A percentile compares a stretch with the other conserved stretches of the same genome.
Conservation (phyloP, 2,329 filamentous ascomycete species). For the Lasiodiplodia sp. region DNA sequence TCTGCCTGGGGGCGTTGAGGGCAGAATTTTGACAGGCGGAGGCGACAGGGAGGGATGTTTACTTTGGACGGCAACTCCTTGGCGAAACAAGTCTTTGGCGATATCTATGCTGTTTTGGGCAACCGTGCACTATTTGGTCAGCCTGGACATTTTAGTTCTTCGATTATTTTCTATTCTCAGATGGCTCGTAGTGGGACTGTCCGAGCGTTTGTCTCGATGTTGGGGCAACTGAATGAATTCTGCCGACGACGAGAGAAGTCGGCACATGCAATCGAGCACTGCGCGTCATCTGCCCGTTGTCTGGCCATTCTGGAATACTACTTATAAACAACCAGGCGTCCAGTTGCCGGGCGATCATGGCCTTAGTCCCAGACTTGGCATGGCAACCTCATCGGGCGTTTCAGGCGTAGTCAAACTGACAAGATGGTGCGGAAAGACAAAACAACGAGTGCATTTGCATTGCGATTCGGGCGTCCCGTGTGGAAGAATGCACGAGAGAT, state of each 20-base stretch:
- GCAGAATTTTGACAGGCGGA: background rate
- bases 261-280: background rate
- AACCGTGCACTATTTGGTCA: constrained; percentile 14
- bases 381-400: background rate
- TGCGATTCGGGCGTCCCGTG: background rate
- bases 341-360: constrained; percentile 16
- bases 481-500: background rate
- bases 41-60: background rate
- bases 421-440: background rate
- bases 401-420: background rate
- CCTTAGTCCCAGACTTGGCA: background rate
- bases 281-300: background rate
- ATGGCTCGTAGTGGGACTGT: background rate
- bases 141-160: constrained; percentile 8
- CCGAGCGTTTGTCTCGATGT: constrained; percentile 10
- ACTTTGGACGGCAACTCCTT: background rate
- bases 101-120: constrained; percentile 4
- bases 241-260: background rate
- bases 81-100: constrained; percentile 12
- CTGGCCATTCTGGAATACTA: background rate
- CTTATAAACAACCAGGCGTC: background rate
- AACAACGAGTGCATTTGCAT: background rate
- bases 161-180: background rate
- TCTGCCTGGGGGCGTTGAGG: constrained; percentile 5
- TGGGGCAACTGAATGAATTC: constrained; percentile 6